These are phyloP conservation scores for Ilex paraguariensis DNA, from an alignment of 305 asterid genomes.

Conservation along the genomic window DNA sequence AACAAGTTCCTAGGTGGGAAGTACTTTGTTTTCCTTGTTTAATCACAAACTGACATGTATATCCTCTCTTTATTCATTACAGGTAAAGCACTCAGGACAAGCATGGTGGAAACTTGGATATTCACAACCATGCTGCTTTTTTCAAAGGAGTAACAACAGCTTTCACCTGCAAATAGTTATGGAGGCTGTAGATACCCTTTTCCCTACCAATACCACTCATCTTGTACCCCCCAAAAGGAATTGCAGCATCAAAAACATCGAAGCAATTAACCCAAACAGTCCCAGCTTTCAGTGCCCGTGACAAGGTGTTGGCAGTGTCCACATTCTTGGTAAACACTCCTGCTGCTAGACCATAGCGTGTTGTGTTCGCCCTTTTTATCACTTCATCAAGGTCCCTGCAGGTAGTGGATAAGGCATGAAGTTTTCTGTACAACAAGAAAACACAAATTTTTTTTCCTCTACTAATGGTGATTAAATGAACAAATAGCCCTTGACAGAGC, in stretches of 20 bases:
- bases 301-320: neutral
- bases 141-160: neutral
- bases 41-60: no score
- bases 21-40: no score
- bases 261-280: neutral
- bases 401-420: neutral
- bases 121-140: neutral
- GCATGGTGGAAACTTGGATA: no score
- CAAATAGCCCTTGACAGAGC: no score
- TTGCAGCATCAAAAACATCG: neutral
- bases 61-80: no score
- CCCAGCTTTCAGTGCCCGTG: neutral
- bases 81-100: no score
- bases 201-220: slow-evolving; percentile 1
- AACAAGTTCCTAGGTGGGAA: no score
- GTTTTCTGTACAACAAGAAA: neutral
- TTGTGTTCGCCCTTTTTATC: neutral
- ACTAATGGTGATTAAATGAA: neutral
- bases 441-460: neutral
- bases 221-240: slow-evolving; percentile 1
- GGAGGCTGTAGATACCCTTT: neutral
- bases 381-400: neutral
- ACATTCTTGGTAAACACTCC: neutral
- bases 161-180: neutral
- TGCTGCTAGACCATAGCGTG: neutral